These are phyloP conservation scores for Myxozyma udenii DNA, from an alignment of 805 yeast species.

Conservation along the genomic window DNA sequence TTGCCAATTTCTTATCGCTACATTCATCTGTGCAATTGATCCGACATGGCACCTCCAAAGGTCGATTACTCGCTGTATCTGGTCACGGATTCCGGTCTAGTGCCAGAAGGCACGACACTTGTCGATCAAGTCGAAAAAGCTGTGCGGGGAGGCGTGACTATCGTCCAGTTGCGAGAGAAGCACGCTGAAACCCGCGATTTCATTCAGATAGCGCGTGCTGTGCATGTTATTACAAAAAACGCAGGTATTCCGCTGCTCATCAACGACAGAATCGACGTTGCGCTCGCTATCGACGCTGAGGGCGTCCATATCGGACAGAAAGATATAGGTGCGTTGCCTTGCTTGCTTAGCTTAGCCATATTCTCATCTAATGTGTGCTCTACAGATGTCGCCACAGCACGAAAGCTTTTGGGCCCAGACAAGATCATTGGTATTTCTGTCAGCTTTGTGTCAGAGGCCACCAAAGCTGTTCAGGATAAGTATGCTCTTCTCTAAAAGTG, in stretches of 20 bases:
- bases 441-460: conserved; percentile 55
- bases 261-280: conserved; percentile 85
- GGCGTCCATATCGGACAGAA: conserved; percentile 93
- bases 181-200: conserved; percentile 64
- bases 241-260: conserved; percentile 73
- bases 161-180: conserved; percentile 84
- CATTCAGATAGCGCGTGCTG: conserved; percentile 54
- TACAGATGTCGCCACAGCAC: conserved; percentile 46
- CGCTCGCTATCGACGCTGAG: conserved; percentile 83
- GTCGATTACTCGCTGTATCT: conserved; percentile 64
- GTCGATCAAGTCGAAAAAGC: conserved; percentile 59
- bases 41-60: conserved; percentile 13
- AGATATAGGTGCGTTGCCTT: conserved; percentile 53
- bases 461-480: conserved; percentile 47
- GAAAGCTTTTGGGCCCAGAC: conserved; percentile 65
- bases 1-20: too few species aligned
- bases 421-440: conserved; percentile 81
- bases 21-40: too few species aligned
- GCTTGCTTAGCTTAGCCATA: neutral
- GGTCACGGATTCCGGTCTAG: conserved; percentile 75
- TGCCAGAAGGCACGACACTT: conserved; percentile 58
- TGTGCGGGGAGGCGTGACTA: conserved; percentile 67
- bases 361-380: conserved; percentile 27
- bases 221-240: conserved; percentile 59
- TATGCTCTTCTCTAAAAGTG: too few species aligned